Conservation (phyloP, 371 early-diverging fungal species). For the Entomophthora muscae region DNA sequence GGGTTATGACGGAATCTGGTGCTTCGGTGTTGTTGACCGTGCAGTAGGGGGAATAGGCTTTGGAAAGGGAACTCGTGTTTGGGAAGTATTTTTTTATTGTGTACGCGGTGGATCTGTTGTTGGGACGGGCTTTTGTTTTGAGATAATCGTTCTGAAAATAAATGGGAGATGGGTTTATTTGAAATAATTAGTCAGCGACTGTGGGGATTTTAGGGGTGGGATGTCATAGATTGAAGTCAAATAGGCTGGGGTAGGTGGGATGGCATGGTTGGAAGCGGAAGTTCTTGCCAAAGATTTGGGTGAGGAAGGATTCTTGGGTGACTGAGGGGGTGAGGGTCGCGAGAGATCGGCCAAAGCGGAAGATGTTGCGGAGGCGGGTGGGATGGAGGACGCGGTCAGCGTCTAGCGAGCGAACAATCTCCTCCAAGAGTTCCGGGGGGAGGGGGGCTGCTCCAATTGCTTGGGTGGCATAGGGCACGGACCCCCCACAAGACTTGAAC, state of each 20-base stretch:
- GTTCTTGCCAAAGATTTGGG: neutral
- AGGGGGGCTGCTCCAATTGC: neutral
- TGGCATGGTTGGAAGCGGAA: neutral
- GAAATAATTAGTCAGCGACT: no score
- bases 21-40: no score
- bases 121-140: no score
- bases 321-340: neutral
- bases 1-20: no score
- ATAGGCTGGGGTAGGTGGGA: neutral
- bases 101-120: no score
- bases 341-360: neutral
- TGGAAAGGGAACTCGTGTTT: no score
- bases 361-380: neutral
- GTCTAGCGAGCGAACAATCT: neutral
- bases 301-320: neutral
- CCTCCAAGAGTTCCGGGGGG: neutral
- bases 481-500: neutral
- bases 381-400: neutral
- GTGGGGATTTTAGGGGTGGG: no score
- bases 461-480: neutral
- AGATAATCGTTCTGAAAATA: no score
- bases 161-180: no score
- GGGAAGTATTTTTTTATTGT: no score
- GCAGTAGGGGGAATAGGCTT: no score
- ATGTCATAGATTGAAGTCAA: no score